Base-by-base conservation (phyloP, 1,284 basidiomycete genomes). In the Puccinia triticina region DNA sequence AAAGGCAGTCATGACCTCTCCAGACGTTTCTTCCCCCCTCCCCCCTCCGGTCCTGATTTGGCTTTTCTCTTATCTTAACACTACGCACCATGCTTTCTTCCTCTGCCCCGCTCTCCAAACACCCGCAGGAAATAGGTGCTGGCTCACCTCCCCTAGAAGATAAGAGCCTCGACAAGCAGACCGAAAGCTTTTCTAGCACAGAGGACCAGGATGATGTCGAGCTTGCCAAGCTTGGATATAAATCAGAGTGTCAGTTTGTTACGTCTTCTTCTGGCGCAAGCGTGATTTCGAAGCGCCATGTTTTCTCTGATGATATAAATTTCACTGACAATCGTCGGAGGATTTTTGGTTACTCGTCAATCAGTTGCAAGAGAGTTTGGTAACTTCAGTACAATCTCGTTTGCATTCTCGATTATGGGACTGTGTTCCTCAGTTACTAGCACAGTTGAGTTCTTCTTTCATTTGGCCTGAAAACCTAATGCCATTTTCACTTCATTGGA, bases 361-460 rank as follows among this genome's bases (percentile, higher is more conserved):
- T 21, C 64, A 82, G 80, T 82, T 48, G 59, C 80, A 10, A 57
- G 80, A 34, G 80, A 82, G 40, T 82, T 82, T 57, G 80, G 80
- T 32, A 82, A 82, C 26, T 69, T 74, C 46, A 82, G 80, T 59
- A 82, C 80, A 34, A 76, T 82, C 29, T 75, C 80, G 18, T 82
- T 82, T 32, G 80, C 80, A 12, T 82, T 82, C 75, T 82, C 73
- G 7, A 82, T 82, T 50, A 82, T 82, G 80, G 80, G 80, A 32
- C 61, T 82, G 46, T 82, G 80, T 59, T 75, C 73, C 14, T 82
- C 73, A n/a, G 73, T 82, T 26, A 59, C 73, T n/a, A 82, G 72
- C 48, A 82, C 80, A 67, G 80, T 82, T 82, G n/a, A 69, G 72
- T 57, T 75, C 5, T 23, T 57, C n/a, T 46, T 55, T 37, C 18